Base-by-base conservation (phyloP, 1,284 basidiomycete species). In the Puccinia triticina region DNA sequence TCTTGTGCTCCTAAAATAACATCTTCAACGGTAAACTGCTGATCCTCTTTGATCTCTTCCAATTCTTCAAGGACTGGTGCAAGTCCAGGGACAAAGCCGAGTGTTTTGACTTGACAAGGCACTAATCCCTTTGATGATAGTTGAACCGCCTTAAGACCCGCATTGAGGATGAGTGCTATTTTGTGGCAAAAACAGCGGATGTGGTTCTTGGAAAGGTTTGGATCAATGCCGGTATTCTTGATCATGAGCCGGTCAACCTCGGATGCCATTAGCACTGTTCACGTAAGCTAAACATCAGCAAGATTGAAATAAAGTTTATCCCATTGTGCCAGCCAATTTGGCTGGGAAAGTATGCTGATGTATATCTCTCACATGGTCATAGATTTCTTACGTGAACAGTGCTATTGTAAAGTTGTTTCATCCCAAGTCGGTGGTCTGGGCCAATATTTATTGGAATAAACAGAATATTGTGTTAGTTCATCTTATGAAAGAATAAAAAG, bases 31-130 rank as follows among this genome's bases (percentile, higher is more conserved):
- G 23, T n/a, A 55, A 55, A 55, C 53, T 55, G 53, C 7, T 7
- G 43, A 46, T 8, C 43, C 43, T 14, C 43, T 46, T 64, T 29
- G 34, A 64, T 34, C 1, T 64, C 61, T 10, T 64, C 32, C 1
- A 12, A 71, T n/a, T 71, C 67, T 71, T 71, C 67, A 71, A 48
- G 4, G 7, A 71, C 23, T 40, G 67, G 32, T 2, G 23, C 40
- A 16, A 71, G 67, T 8, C 67, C 23, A 46, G 67, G 67, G 34
- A 48, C 67, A 71, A 46, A 71, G 26, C 67, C 46, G 18, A 71
- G 67, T 8, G 40, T 71, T 8, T 29, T 18, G 32, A 1, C n/a
- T 71, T 26, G 37, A 26, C 1, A 40, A 8, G 10, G 12, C n/a
- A 48, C n/a, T n/a, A n/a, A n/a, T n/a, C n/a, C n/a, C n/a, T n/a